phyloP scores from a whole-genome alignment of 768 basidiomycete genomes.

The Neoboletus brunneissimus region DNA sequence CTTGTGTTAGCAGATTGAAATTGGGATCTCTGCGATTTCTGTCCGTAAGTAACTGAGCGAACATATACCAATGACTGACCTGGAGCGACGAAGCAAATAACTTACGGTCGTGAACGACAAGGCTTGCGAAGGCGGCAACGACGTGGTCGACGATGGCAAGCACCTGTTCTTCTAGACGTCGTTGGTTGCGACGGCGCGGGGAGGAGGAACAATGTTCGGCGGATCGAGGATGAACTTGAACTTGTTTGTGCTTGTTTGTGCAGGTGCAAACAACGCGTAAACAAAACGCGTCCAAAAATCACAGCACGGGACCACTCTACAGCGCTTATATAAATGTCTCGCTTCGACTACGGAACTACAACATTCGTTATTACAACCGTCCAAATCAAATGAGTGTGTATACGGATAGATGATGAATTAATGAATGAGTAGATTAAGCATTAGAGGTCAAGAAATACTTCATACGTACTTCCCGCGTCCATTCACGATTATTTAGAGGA shows the following conservation, averaged over 20 bases:
- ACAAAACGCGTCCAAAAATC: constrained; percentile 23
- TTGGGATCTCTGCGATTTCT: constrained; percentile 6
- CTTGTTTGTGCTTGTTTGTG: constrained; percentile 34
- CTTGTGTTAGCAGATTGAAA: constrained; percentile 22
- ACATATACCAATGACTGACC: constrained; percentile 16
- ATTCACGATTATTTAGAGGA: constrained; percentile 20
- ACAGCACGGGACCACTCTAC: constrained; percentile 19
- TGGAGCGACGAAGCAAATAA: constrained; percentile 19
- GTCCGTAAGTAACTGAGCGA: neutral
- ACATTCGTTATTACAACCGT: no score
- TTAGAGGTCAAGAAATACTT: constrained; percentile 1
- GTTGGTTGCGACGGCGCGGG: constrained; percentile 18
- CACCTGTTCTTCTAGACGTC: constrained; percentile 15
- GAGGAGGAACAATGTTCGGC: constrained; percentile 15
- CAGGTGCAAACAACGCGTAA: constrained; percentile 31
- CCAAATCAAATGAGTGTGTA: neutral
- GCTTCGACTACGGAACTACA: constrained; percentile 1
- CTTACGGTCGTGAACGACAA: constrained; percentile 27
- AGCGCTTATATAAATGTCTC: neutral
- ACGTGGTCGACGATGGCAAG: constrained; percentile 21
- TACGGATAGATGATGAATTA: neutral
- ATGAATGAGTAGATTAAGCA: neutral
- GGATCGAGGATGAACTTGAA: constrained; percentile 26
- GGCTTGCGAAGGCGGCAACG: constrained; percentile 18
- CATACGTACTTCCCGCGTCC: neutral